Conservation (phyloP, 2,329 filamentous ascomycete genomes). For the Ceratocystis lukuohia region DNA sequence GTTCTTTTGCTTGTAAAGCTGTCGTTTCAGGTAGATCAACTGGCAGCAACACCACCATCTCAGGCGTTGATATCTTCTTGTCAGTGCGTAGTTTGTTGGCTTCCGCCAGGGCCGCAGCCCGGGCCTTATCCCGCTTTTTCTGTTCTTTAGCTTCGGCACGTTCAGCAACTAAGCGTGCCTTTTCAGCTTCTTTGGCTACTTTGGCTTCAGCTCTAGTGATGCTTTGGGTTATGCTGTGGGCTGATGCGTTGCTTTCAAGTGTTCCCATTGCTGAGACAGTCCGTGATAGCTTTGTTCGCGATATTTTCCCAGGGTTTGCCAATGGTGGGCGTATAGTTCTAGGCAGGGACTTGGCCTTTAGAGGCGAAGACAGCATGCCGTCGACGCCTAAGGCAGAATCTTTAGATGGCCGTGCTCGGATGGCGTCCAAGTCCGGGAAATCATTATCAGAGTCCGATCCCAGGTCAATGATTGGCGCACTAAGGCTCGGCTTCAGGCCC, state of each 20-base stretch:
- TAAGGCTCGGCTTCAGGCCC: conserved; percentile 1
- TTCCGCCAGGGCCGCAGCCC: conserved; percentile 54
- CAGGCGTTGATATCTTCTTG: conserved; percentile 57
- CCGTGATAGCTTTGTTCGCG: background rate
- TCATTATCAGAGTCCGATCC: conserved; percentile 6
- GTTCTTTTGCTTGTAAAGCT: conserved; percentile 33
- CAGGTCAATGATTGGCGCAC: background rate
- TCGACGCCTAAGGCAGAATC: background rate
- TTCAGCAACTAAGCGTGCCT: conserved; percentile 31
- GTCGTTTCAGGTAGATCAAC: conserved; percentile 37
- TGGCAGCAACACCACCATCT: conserved; percentile 67
- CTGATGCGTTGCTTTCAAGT: background rate
- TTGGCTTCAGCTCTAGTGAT: background rate
- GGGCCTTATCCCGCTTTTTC: conserved; percentile 30
- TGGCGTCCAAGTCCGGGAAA: background rate
- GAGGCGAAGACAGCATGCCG: background rate
- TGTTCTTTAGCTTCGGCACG: background rate
- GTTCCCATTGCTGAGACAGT: background rate
- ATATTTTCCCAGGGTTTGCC: background rate
- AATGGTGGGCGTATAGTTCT: background rate
- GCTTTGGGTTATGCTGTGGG: background rate
- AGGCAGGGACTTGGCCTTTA: background rate
- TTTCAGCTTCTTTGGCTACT: conserved; percentile 41
- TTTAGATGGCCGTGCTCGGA: background rate
- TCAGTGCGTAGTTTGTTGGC: conserved; percentile 61